These are phyloP conservation scores for Acorus gramineus DNA, from an alignment of 106 monocot genomes.

Conservation along the genomic window DNA sequence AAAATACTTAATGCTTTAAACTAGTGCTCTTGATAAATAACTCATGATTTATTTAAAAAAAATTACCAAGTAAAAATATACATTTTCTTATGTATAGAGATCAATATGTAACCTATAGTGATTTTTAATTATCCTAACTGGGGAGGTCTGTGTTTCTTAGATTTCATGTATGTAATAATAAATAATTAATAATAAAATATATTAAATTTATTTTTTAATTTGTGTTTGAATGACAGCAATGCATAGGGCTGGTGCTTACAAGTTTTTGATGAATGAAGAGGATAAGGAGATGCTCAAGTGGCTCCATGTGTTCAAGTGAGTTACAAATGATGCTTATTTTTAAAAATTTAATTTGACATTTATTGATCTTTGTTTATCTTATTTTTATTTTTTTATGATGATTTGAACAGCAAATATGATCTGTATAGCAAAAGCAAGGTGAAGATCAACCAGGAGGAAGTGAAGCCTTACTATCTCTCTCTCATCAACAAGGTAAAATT, in stretches of 20 bases:
- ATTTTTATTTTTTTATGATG: background rate
- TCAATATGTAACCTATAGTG: too few species aligned
- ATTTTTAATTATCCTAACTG: too few species aligned
- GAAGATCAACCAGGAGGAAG: constrained; percentile 20
- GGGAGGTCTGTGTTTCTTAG: too few species aligned
- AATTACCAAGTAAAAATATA: too few species aligned
- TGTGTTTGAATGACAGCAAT: constrained; percentile 4
- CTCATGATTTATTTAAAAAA: too few species aligned
- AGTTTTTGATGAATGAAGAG: constrained; percentile 28
- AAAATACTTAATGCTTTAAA: too few species aligned
- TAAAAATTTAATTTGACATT: too few species aligned
- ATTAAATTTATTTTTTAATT: background rate
- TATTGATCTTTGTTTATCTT: background rate
- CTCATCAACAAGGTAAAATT: constrained; percentile 13
- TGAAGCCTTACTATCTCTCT: constrained; percentile 28
- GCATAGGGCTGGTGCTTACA: constrained; percentile 27
- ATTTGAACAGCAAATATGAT: constrained; percentile 22
- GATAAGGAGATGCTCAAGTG: constrained; percentile 41
- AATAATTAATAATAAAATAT: background rate
- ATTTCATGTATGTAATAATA: too few species aligned
- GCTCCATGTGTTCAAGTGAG: constrained; percentile 34
- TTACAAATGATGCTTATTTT: too few species aligned
- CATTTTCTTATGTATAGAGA: too few species aligned
- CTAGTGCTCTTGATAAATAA: too few species aligned
- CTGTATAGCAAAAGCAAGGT: constrained; percentile 36